A percentile compares a stretch with the other conserved stretches of the same genome.
These are phyloP conservation scores for Jaapia argillacea DNA, from an alignment of 768 basidiomycete species.

Conservation along the genomic window DNA sequence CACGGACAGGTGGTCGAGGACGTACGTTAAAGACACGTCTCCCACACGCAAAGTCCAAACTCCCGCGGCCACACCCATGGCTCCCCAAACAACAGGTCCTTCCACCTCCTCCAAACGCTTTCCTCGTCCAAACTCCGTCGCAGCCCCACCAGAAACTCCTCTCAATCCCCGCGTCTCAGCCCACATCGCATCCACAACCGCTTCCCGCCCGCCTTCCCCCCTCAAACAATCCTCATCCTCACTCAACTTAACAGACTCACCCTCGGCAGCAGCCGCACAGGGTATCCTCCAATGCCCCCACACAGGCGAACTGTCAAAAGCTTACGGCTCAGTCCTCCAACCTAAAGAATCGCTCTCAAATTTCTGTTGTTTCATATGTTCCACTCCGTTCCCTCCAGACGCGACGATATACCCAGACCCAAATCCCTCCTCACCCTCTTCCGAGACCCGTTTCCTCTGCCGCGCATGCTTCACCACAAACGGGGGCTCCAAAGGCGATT, in stretches of 20 bases:
- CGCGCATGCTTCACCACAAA: slow-evolving; percentile 58
- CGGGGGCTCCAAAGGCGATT: slow-evolving; percentile 72
- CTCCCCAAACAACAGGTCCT: slow-evolving; percentile 10
- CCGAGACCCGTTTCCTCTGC: slow-evolving; percentile 51
- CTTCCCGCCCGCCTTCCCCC: slow-evolving; percentile 45
- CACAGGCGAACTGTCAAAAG: slow-evolving; percentile 63
- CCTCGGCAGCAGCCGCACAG: slow-evolving; percentile 35
- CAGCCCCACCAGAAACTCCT: slow-evolving; percentile 10
- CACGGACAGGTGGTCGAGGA: slow-evolving; percentile 73
- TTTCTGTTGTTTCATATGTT: slow-evolving; percentile 61
- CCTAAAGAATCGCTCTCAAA: slow-evolving; percentile 63
- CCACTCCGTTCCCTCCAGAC: slow-evolving; percentile 61
- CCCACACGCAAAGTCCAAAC: slow-evolving; percentile 8
- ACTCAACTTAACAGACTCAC: slow-evolving; percentile 18
- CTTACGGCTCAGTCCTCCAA: slow-evolving; percentile 78
- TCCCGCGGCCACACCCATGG: slow-evolving; percentile 5
- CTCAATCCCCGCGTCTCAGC: slow-evolving; percentile 42
- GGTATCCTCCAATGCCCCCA: slow-evolving; percentile 52
- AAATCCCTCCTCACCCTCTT: slow-evolving; percentile 15
- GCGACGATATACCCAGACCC: slow-evolving; percentile 83
- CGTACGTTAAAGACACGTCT: slow-evolving; percentile 52
- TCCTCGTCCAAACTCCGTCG: slow-evolving; percentile 34
- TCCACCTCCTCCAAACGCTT: slow-evolving; percentile 33
- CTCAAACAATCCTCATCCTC: slow-evolving; percentile 33
- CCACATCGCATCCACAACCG: slow-evolving; percentile 45